phyloP scores from a whole-genome alignment of 2,329 filamentous ascomycete species.

The Fusarium sp. region DNA sequence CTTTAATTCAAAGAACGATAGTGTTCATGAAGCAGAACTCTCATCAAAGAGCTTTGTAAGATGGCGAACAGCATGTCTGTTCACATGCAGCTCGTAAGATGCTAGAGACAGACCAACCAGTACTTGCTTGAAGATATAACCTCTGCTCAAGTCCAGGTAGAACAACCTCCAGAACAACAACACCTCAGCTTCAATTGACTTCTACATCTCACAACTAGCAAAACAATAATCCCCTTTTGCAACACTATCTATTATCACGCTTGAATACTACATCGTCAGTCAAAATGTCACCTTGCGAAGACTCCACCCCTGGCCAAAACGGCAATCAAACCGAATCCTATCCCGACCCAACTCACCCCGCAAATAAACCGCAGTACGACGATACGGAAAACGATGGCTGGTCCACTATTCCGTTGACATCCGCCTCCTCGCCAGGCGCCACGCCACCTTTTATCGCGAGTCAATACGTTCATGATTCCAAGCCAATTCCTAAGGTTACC shows the following conservation, averaged over 20 bases:
- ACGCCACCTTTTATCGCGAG: background rate
- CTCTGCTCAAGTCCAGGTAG: no score
- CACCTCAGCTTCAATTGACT: background rate
- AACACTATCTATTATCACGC: background rate
- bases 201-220: background rate
- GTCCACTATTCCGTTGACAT: background rate
- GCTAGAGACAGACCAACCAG: no score
- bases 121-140: background rate
- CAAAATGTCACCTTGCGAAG: background rate
- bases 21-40: fast-evolving
- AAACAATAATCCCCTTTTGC: background rate
- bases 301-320: background rate
- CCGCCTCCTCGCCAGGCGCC: background rate
- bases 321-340: background rate
- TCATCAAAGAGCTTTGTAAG: background rate
- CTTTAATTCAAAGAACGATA: no score
- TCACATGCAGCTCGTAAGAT: background rate
- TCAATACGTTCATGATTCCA: no score
- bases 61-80: background rate
- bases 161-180: no score
- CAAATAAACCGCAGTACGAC: background rate
- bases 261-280: no score
- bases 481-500: background rate
- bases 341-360: background rate
- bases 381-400: background rate